A percentile compares a stretch with the other conserved stretches of the same genome.
These are phyloP conservation scores for Tephrocybe sp. DNA, from an alignment of 768 basidiomycete genomes.

Conservation along the genomic window DNA sequence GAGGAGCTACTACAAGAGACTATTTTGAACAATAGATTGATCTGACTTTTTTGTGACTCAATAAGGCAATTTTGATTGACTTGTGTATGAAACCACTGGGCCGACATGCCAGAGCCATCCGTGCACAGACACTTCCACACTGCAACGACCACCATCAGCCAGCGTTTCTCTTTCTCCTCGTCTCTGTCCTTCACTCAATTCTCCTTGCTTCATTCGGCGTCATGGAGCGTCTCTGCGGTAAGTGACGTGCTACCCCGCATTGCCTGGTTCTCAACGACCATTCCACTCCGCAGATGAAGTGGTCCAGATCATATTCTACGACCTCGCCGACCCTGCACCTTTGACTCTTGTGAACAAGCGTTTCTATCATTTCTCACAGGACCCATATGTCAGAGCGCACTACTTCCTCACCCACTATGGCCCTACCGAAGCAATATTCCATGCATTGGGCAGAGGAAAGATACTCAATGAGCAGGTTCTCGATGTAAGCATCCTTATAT, in stretches of 20 bases:
- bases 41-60: conserved; percentile 7
- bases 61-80: conserved; percentile 27
- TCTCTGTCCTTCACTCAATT: conserved; percentile 4
- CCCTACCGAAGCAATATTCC: conserved; percentile 64
- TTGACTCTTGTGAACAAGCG: conserved; percentile 59
- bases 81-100: conserved; percentile 41
- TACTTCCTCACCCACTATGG: conserved; percentile 80
- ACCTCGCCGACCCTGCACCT: conserved; percentile 61
- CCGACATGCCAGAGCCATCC: conserved; percentile 18
- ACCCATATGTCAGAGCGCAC: conserved; percentile 72
- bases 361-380: conserved; percentile 59
- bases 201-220: conserved; percentile 18
- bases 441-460: conserved; percentile 72
- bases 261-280: conserved; percentile 14
- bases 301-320: conserved; percentile 70
- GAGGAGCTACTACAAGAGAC: conserved; percentile 38
- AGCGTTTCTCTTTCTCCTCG: conserved; percentile 3
- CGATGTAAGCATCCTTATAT: conserved; percentile 50
- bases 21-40: conserved; percentile 30
- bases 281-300: conserved; percentile 54
- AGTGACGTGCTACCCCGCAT: conserved; percentile 20
- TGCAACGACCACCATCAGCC: conserved; percentile 20
- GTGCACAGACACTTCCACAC: not conserved
- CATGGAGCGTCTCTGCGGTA: conserved; percentile 71
- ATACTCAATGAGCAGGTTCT: conserved; percentile 63